Evolutionary conservation across 495 filamentous ascomycete genomes (phyloP), one percentile per base, ranked within the genome.

Genomic region (Chaetomium cochliodes): DNA sequence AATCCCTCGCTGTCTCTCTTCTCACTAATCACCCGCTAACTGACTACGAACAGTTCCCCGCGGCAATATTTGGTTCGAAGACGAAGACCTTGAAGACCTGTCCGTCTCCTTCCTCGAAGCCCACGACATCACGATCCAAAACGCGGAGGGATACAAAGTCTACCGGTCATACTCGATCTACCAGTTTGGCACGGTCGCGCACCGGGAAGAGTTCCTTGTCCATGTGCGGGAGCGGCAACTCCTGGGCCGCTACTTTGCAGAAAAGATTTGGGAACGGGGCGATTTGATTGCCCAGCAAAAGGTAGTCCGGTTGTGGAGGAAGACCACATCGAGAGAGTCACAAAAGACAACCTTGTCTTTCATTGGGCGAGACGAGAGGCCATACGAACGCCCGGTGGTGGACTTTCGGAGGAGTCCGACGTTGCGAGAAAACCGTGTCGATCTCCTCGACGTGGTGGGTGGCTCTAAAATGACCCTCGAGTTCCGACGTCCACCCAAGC

Each of bases 191-290:
- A 55, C 26, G 1, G 52, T 55, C 9, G 52, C 18, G 28, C 52
- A 55, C 28, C 52, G 52, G 1, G 52, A 55, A 25, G 20, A 37
- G 16, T 55, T 55, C 16, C 52, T 55, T 0, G 30, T 55, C 52
- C 28, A 37, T 23, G 52, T 37, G 28, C 52, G 52, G 28, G 52
- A 55, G 28, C 52, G 52, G 8, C 20, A 55, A 20, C 52, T 55
- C 52, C 13, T 55, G 52, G 52, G 52, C 52, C 52, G 52, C 28
- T 55, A 55, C 18, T 55, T 33, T 28, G 52, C 52, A 15, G 52
- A 55, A 16, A 55, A 37, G 52, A 55, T 55, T 25, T 55, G 52
- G 52, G 52, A 55, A 20, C 7, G 11, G 52, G 28, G 52, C 52
- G 52, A 55, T 0, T 18, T 55, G 52, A 55, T 55, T 20, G 52